Evolutionary conservation across 257 asterid species (phyloP).

Genomic region (Primulina eburnea): DNA sequence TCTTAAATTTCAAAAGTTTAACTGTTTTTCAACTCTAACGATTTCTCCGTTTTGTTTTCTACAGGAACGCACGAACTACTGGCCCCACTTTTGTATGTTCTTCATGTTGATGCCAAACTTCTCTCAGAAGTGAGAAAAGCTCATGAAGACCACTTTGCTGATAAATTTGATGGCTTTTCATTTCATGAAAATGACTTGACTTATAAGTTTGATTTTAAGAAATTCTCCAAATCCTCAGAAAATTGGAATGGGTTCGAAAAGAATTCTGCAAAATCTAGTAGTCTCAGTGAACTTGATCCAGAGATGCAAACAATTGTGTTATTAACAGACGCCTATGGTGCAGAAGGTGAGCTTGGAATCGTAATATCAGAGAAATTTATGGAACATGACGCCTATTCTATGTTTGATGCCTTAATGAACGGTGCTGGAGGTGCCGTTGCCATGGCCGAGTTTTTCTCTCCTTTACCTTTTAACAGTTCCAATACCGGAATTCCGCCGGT

Average conservation of each 20-base stretch:
- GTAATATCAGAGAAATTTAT: constrained; percentile 78
- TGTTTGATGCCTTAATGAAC: constrained; percentile 82
- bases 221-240: constrained; percentile 55
- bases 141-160: constrained; percentile 69
- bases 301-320: constrained; percentile 57
- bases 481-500: constrained; percentile 69
- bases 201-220: constrained; percentile 74
- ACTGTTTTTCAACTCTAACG: neutral
- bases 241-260: constrained; percentile 38
- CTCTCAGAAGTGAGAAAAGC: constrained; percentile 69
- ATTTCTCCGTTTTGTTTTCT: constrained; percentile 26
- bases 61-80: constrained; percentile 94
- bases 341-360: constrained; percentile 91
- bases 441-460: constrained; percentile 82
- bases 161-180: constrained; percentile 77
- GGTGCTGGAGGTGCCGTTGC: constrained; percentile 79
- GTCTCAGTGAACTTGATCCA: constrained; percentile 61
- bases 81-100: constrained; percentile 83
- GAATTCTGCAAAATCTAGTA: constrained; percentile 36
- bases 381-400: constrained; percentile 90
- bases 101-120: constrained; percentile 66
- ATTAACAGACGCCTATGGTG: constrained; percentile 85
- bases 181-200: constrained; percentile 69
- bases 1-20: too few species aligned
- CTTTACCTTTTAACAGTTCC: constrained; percentile 42